Evolutionary conservation across 2,329 filamentous ascomycete species (phyloP), one percentile per base, ranked within the genome.

Genomic region (Fusarium multiceps): DNA sequence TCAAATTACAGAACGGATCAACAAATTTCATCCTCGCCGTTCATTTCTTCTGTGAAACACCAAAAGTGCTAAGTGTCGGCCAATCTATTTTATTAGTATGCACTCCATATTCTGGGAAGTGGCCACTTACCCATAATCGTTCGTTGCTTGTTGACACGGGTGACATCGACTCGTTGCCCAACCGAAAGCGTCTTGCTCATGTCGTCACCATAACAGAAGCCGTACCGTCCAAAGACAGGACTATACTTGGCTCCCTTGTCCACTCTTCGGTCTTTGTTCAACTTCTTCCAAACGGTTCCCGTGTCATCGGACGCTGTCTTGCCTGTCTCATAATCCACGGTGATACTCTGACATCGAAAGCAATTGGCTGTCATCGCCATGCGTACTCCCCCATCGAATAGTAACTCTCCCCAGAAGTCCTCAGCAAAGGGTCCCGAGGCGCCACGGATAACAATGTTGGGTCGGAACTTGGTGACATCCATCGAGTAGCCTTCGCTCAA

Each of bases 381-480:
- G 7, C 40, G 41, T 0, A 74, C 43, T 9, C 69, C 72, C 0
- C 66, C 62, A 1, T 45, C 37, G 34, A 74, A 74, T 0, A 57
- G 63, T 1, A 74, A 40, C 4, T 73, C 71, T 4, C 63, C 71
- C 72, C 72, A 74, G 4, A 56, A 74, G 12, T 74, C 72, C 10
- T 74, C 72, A 0, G 59, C 72, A 8, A 61, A 74, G 0, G 72
- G 37, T 1, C 3, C 34, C 1, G 72, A 66, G 9, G 72, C 68
- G 3, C 72, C 72, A 3, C 62, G 66, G 10, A 74, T 51, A 3
- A 74, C 72, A 6, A 74, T 69, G 10, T 74, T 74, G 1, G 72
- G 72, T n/a, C 72, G 59, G 14, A 74, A 74, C 23, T 74, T 74
- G 32, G 71, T 73, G 3, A 74, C 59, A 6, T 74, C 72, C 72